Conservation (phyloP, 1,139 yeast species). For the Yamadazyma membranifaciens region DNA sequence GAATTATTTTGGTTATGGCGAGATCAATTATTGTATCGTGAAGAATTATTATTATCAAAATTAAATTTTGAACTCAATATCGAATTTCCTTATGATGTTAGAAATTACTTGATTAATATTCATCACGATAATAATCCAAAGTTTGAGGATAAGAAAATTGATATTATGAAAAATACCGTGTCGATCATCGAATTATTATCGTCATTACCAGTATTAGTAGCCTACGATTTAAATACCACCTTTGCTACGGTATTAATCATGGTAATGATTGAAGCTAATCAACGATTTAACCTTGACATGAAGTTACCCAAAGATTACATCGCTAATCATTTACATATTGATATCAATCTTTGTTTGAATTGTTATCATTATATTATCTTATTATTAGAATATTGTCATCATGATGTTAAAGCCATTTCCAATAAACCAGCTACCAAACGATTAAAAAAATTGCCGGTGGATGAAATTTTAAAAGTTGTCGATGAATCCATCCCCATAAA, state of each 20-base stretch:
- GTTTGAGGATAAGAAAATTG: slow-evolving; percentile 26
- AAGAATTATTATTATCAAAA: slow-evolving; percentile 40
- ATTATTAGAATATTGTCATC: slow-evolving; percentile 25
- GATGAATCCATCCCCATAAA: slow-evolving; percentile 2
- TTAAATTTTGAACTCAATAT: slow-evolving; percentile 42
- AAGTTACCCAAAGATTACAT: slow-evolving; percentile 26
- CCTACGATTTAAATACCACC: slow-evolving; percentile 32
- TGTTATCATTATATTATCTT: slow-evolving; percentile 35
- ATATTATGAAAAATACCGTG: slow-evolving; percentile 33
- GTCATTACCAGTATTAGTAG: slow-evolving; percentile 38
- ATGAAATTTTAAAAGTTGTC: slow-evolving; percentile 1
- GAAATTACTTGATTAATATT: slow-evolving; percentile 22
- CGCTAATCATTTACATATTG: slow-evolving; percentile 17
- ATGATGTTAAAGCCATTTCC: slow-evolving; percentile 30
- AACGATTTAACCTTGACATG: slow-evolving; percentile 19
- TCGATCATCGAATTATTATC: slow-evolving; percentile 41
- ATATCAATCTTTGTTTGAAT: slow-evolving; percentile 22
- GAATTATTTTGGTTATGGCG: slow-evolving; percentile 48
- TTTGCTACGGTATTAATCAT: slow-evolving; percentile 36
- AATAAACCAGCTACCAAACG: slow-evolving; percentile 30
- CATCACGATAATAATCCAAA: slow-evolving; percentile 6
- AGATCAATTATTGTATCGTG: slow-evolving; percentile 44
- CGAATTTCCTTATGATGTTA: slow-evolving; percentile 37
- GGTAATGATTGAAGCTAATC: slow-evolving; percentile 29
- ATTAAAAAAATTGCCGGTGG: slow-evolving; percentile 14